Base-by-base conservation (phyloP, 1,139 yeast species). In the Martiniozyma asiatica region DNA sequence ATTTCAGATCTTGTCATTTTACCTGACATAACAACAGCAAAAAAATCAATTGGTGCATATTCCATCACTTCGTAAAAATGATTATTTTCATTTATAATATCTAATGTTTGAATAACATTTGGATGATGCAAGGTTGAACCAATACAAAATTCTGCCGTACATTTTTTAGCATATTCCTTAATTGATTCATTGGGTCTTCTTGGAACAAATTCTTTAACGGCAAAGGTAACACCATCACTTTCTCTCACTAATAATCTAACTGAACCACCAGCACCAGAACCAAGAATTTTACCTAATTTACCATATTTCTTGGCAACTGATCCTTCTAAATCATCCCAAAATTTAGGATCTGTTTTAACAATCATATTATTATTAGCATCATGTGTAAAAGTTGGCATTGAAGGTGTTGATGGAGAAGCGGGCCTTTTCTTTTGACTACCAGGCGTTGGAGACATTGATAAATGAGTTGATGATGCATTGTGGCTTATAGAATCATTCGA, bases 241-340 rank as follows among this genome's bases (percentile, higher is more conserved):
- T 70, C 60, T 44, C 94, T 62, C 25, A 68, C 74, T 20, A 84
- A 77, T 32, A 87, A 60, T 44, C 76, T 71, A 21, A 87, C 97
- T 3, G 89, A 68, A 5, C 97, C 97, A 25, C 97, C 97, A 3
- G 96, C 96, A 35, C 97, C 97, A 8, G 94, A 94, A 28, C 97
- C 97, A 26, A 87, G 63, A 35, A 73, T 79, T 46, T 84, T 92
- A 29, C 94, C 94, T 31, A 76, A 70, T 48, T 77, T 80, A 30
- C 84, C 73, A 50, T 85, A 87, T 38, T 87, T 63, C 48, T 79
- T 82, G 14, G 80, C 68, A 39, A 78, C 71, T 2, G 93, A 73
- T 22, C 58, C 58, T 35, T 53, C 58, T 12, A 53, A 35, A 30
- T 51, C 57, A 32, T 53, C 57, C 53, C 53, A 51, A 34, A 53